Base-by-base conservation (phyloP, 2,329 filamentous ascomycete genomes). In the Phialophora chinensis region DNA sequence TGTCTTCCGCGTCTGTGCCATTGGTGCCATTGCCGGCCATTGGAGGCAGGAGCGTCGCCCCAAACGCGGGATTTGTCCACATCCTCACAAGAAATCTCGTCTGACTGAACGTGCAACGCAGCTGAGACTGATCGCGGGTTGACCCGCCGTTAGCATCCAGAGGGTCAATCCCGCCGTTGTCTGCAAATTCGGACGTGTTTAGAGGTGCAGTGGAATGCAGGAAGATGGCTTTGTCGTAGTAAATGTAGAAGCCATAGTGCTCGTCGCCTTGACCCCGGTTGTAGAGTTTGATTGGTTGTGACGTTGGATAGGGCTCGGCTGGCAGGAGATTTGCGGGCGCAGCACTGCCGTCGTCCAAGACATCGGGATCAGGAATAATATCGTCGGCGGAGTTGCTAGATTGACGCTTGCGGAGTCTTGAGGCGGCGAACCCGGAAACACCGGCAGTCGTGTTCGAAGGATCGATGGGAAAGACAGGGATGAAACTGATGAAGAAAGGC, bases 181-280 rank as follows among this genome's bases (percentile, higher is more conserved):
- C 57, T 27, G 67, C 44, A 8, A 66, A 65, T 23, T 61, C 60
- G n/a, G 67, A 63, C 17, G 44, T 62, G 25, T 69, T 68, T 59
- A 66, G 25, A 27, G 69, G 47, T 4, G 68, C 61, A 17, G 62
- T 67, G n/a, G 65, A 66, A 44, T 63, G 64, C 68, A 96, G 83
- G 81, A 94, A 96, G 69, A 96, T 91, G 8, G 90, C 90, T 71
- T 93, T 91, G 79, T 93, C 89, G 78, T 91, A 98, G 82, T 97
- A 96, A 0, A 87, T 91, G 80, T 97, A 97, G 80, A 97, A 97
- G 2, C 92, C 92, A 77, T 96, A 97, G 79, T 97, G 92, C 77
- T 98, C 94, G 0, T 89, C 90, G 1, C 85, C 81, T 31, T 91
- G 82, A 20, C 91, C 93, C 23, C 93, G 90, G 76, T 98, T 92